Evolutionary conservation across 495 filamentous ascomycete genomes (phyloP), one percentile per base, ranked within the genome.

Genomic region (Lasiosphaeria hispida): DNA sequence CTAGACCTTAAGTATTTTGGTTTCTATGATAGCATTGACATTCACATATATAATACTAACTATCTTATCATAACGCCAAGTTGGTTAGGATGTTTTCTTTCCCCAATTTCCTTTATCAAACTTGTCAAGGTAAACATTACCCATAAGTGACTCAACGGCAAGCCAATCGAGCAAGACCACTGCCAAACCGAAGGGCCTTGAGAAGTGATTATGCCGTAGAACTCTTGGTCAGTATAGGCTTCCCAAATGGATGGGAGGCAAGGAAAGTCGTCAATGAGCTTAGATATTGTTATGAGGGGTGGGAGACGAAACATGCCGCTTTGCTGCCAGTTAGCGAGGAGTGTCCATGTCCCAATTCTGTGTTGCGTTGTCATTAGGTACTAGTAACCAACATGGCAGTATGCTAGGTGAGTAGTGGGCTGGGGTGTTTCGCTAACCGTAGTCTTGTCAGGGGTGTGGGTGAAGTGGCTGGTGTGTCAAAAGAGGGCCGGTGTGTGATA

Each of bases 241-340:
- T 63, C 60, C 60, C 60, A 63, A 9, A 63, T 44, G 10, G 48
- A 11, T 7, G 36, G 51, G 10, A 55, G 30, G 14, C 50, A 51
- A 10, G 60, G 60, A 8, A 55, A 13, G 7, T 55, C 50, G 1
- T 38, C 55, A 0, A 38, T 59, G 43, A 63, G 30, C 40, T 63
- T 56, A 39, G 42, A 35, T 1, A 47, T 47, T 3, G 56, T 50
- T 39, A 54, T 54, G 4, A 51, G 15, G 1, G 42, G 18, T 1
- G 60, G 60, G 1, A 13, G 7, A 11, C 50, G 55, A 9, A 45
- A 41, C 13, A 63, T 34, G n/a, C 60, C 60, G 11, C 17, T n/a
- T 11, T 63, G 49, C 33, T 63, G 60, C 60, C 60, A 59, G 34
- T 59, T 50, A 10, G 10, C 34, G 3, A 63, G 19, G 17, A 51